Percentiles rank a stretch among this genome's conserved stretches.
phyloP scores from a whole-genome alignment of 805 yeast species.

The Pichia pseudocactophila region DNA sequence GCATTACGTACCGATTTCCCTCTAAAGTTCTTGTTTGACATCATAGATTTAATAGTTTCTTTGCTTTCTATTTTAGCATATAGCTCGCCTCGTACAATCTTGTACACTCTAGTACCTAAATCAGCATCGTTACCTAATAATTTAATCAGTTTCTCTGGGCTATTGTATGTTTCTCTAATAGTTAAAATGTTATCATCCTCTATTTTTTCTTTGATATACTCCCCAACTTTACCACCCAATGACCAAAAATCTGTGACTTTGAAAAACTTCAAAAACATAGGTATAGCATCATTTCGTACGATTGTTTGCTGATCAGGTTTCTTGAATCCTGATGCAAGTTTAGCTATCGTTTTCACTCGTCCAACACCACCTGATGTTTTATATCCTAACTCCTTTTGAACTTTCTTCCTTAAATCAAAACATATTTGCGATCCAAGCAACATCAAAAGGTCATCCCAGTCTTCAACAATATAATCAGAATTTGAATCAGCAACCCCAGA shows the following conservation, averaged over 20 bases:
- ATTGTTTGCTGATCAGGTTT: constrained; percentile 87
- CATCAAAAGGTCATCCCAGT: constrained; percentile 79
- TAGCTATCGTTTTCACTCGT: constrained; percentile 68
- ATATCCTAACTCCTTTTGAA: constrained; percentile 54
- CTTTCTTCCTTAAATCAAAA: constrained; percentile 40
- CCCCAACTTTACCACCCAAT: constrained; percentile 85
- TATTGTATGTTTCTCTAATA: constrained; percentile 40
- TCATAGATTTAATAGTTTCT: constrained; percentile 74
- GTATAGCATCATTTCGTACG: constrained; percentile 40
- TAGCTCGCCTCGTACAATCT: constrained; percentile 57
- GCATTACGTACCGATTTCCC: constrained; percentile 41
- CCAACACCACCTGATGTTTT: constrained; percentile 89
- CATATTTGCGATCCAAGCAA: constrained; percentile 59
- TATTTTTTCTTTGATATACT: constrained; percentile 41
- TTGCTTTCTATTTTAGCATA: constrained; percentile 46
- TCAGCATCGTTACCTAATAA: constrained; percentile 33
- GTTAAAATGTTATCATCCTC: constrained; percentile 32
- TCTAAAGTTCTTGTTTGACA: constrained; percentile 74
- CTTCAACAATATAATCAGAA: constrained; percentile 21
- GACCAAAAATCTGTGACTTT: constrained; percentile 76
- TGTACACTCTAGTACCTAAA: constrained; percentile 47
- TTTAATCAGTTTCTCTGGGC: constrained; percentile 29
- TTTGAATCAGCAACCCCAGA: constrained; percentile 3
- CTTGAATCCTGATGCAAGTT: constrained; percentile 73
- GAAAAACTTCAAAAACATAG: constrained; percentile 48